Evolutionary conservation across 305 asterid genomes (phyloP), one percentile per base, ranked within the genome.

Genomic region (Fraxinus nigra): DNA sequence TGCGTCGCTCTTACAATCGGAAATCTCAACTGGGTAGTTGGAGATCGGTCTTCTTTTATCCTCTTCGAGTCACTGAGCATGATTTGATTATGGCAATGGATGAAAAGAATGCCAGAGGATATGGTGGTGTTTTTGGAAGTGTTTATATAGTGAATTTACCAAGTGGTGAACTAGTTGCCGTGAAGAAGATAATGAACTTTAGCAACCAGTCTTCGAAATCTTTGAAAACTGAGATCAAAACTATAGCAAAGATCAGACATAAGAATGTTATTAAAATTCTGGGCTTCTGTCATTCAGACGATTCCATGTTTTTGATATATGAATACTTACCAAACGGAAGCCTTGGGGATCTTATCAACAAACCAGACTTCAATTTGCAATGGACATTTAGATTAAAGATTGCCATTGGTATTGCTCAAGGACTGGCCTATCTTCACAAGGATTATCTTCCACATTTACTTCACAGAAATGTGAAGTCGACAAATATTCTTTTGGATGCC

Each of bases 381-480:
- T 94, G 98, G 98, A 85, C 80, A 46, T 78, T 86, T 48, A 80
- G 98, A 78, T 69, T 94, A 85, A 90, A 77, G 88, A 92, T 92
- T 33, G 98, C 92, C 46, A 85, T 92, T 43, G 98, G 98, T 35
- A 79, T 91, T 79, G 98, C 97, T 80, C 97, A 90, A 82, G 98
- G 94, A 74, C 87, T 93, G 14, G 96, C 92, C 7, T 94, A 94
- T 87, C 95, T 94, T 80, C 97, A 94, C 84, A 85, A 78, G 74
- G 98, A 94, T 84, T 94, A 93, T 85, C 81, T 88, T 79, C 97
- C 95, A 1, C 93, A 80, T 89, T 87, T 94, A 84, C 90, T 94
- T 67, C 95, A 93, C 77, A 85, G 93, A 82, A 92, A 94, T 76
- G 70, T 94, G 83, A 94, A 92, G 87, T 90, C 97, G 6, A 88